A percentile compares a stretch with the other conserved stretches of the same genome.
Conservation (phyloP, 2,329 filamentous ascomycete genomes). For the Aureobasidium sp. region DNA sequence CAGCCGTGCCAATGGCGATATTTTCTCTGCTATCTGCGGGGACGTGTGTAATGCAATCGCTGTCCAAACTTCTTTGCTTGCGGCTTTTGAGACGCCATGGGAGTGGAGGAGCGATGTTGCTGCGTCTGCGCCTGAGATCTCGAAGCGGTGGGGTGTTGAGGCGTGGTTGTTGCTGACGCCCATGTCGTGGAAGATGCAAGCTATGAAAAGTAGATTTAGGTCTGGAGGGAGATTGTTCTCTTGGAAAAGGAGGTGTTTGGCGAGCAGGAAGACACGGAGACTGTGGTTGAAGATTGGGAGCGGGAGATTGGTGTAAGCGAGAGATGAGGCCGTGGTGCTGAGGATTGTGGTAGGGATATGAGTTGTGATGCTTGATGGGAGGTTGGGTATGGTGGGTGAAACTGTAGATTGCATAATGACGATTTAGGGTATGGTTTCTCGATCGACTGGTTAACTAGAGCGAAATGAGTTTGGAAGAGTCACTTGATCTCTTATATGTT, state of each 20-base stretch:
- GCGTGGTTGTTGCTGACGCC: conserved; percentile 25
- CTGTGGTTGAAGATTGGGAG: conserved; percentile 20
- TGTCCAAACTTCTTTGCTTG: conserved; percentile 22
- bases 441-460: too few species aligned
- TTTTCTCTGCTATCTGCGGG: conserved; percentile 38
- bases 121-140: conserved; percentile 39
- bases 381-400: neutral
- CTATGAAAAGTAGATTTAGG: conserved; percentile 21
- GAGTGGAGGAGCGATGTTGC: conserved; percentile 27
- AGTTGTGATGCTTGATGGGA: neutral
- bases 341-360: neutral
- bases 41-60: conserved; percentile 39
- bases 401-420: neutral
- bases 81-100: conserved; percentile 19
- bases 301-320: neutral
- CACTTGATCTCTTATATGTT: too few species aligned
- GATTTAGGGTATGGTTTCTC: too few species aligned
- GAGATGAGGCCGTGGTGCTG: neutral
- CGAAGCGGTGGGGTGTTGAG: conserved; percentile 32
- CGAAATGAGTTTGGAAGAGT: too few species aligned
- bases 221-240: neutral
- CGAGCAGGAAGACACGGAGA: conserved; percentile 20
- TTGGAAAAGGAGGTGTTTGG: conserved; percentile 3
- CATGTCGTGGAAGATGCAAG: conserved; percentile 31
- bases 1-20: conserved; percentile 31